Evolutionary conservation across 2,329 filamentous ascomycete species (phyloP), one percentile per base, ranked within the genome.

Genomic region (Diplocarpon rosae): DNA sequence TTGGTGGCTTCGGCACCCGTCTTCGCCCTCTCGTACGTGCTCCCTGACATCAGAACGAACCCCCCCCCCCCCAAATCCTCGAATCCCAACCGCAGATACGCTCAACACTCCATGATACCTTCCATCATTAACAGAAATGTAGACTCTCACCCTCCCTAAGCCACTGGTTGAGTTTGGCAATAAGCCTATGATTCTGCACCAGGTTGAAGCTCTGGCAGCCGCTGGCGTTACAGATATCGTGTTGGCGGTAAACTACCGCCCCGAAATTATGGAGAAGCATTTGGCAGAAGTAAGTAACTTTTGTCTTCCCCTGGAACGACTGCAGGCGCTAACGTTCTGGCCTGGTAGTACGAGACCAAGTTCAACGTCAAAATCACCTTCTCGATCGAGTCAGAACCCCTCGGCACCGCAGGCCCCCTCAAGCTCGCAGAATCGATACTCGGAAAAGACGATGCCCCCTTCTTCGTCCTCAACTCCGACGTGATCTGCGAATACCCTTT

Each of bases 401-500:
- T 98, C 48, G 90, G 92, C 59, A 98, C 90, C 47, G 90, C 90
- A 54, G 90, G 90, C 45, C 92, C 90, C 51, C 73, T 98, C 56
- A 98, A 96, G 73, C 80, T 98, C 52, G 90, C 90, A 48, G 90
- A 95, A 70, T 78, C 83, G 63, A 88, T 90, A 58, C 77, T 98
- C 44, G 84, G 77, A 63, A 96, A 96, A 71, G 89, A 95, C 64
- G 85, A 95, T 65, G 73, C 78, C 17, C 92, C 92, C 44, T 96
- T 96, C 73, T 96, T 98, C 67, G 92, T 98, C 43, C 81, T 98
- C 59, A 98, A 98, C 76, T 93, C 88, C 43, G 90, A 98, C 63
- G 82, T 98, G 62, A 96, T 94, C 65, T 98, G 90, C 78, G 89
- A 96, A 58, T 96, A 90, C 66, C 92, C 90, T 45, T 95, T 98